Evolutionary conservation across 495 filamentous ascomycete genomes (phyloP).

Genomic region (Hamigera avellanea): DNA sequence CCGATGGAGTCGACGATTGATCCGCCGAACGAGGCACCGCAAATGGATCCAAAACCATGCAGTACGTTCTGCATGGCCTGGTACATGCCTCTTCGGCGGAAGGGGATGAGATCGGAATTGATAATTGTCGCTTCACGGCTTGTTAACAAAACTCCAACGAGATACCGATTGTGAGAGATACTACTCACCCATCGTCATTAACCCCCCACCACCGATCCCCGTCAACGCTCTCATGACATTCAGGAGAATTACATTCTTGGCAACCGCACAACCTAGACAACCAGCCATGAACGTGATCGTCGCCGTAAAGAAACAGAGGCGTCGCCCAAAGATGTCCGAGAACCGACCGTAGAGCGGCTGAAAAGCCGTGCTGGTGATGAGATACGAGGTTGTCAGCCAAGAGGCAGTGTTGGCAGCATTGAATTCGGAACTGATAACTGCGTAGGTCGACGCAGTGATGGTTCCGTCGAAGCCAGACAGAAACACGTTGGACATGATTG

Average conservation of each 20-base stretch:
- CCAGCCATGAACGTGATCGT: conserved; percentile 34
- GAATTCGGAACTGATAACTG: conserved; percentile 59
- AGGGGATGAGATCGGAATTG: conserved; percentile 55
- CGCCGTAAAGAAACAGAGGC: conserved; percentile 27
- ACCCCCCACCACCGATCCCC: conserved; percentile 47
- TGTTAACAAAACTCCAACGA: too few relatives aligned
- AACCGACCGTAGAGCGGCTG: conserved; percentile 41
- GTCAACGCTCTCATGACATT: conserved; percentile 74
- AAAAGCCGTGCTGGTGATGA: conserved; percentile 50
- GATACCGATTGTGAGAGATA: too few relatives aligned
- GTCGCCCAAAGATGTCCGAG: conserved; percentile 33
- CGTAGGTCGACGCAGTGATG: conserved; percentile 55
- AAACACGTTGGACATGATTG: conserved; percentile 56
- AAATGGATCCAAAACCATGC: conserved; percentile 52
- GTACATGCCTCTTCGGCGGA: conserved; percentile 52
- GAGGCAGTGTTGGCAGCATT: conserved; percentile 47
- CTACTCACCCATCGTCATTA: conserved; percentile 50
- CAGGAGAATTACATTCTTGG: conserved; percentile 45
- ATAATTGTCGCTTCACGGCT: conserved; percentile 42
- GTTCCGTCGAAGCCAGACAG: conserved; percentile 55
- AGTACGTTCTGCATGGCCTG: conserved; percentile 52
- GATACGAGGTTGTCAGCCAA: conserved; percentile 57
- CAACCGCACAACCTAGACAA: conserved; percentile 35
- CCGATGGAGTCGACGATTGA: conserved; percentile 53
- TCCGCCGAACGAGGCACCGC: conserved; percentile 56